Base-by-base conservation (phyloP, 768 basidiomycete genomes). In the Butyriboletus loyo region DNA sequence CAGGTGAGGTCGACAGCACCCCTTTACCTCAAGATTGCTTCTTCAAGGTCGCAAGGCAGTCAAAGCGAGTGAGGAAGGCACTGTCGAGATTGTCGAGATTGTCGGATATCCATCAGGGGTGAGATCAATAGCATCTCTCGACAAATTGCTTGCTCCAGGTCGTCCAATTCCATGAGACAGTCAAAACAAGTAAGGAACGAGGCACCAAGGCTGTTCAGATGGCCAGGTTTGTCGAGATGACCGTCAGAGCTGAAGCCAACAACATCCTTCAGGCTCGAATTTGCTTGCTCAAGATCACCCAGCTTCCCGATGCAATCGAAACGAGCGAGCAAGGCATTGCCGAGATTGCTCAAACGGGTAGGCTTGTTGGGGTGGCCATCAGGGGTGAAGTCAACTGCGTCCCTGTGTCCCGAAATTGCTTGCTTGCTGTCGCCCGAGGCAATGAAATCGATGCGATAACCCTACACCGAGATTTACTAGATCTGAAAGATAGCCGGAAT, bases 131-230 rank as follows among this genome's bases (percentile, higher is more conserved):
- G 37, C 46, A 7, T 48, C 25, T 15, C 9, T 40, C 4, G 30
- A 52, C n/a, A n/a, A 11, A 52, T 48, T 17, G 51, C 37, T 7
- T 48, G 30, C 8, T 39, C 46, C 1, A 52, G 45, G n/a, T 52
- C 51, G 2, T 4, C n/a, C n/a, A n/a, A n/a, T n/a, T n/a, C n/a
- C n/a, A n/a, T n/a, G 2, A 34, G 15, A 8, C 17, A 15, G 7
- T 17, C 7, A 7, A 34, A 34, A 17, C 32, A 15, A 17, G 32
- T 34, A 7, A 34, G 15, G n/a, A 37, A 37, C 15, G 17, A 0
- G 2, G 1, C 2, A 0, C 32, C 49, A 8, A 50, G 49, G 6
- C 11, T 17, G 24, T 10, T 41, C 24, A 41, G 13, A 22, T 15
- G 5, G 7, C 8, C 17, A n/a, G 45, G 25, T 32, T 42, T 46